These are phyloP conservation scores for Lumnitzera racemosa DNA, from an alignment of 345 rosid genomes.

Conservation along the genomic window DNA sequence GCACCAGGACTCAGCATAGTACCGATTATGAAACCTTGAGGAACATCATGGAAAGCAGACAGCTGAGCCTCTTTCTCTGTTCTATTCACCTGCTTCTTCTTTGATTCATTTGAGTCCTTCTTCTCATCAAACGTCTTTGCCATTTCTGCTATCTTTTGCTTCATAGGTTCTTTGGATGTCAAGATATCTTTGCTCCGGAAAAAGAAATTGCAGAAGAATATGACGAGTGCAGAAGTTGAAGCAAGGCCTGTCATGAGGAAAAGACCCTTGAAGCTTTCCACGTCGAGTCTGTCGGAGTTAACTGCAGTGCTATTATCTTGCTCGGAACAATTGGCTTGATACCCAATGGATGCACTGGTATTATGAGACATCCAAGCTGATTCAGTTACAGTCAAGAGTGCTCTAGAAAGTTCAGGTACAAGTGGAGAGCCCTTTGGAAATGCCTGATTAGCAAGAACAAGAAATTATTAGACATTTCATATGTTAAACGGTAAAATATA, in stretches of 20 bases:
- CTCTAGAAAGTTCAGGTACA: slow-evolving; percentile 30
- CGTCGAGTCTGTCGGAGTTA: slow-evolving; percentile 2
- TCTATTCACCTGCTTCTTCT: background rate
- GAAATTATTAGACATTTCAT: background rate
- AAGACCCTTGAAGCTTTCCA: slow-evolving; percentile 12
- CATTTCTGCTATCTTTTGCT: slow-evolving; percentile 4
- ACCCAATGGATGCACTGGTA: too few species aligned
- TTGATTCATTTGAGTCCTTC: slow-evolving; percentile 6
- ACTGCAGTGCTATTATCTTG: background rate
- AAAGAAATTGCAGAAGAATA: too few species aligned
- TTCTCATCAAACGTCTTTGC: slow-evolving; percentile 4
- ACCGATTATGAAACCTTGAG: slow-evolving; percentile 2
- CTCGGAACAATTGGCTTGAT: too few species aligned
- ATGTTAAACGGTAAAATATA: background rate
- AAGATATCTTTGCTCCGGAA: too few species aligned
- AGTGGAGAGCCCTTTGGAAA: slow-evolving; percentile 30
- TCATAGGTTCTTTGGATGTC: background rate
- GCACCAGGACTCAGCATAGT: background rate
- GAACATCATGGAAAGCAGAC: slow-evolving; percentile 1
- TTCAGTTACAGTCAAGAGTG: slow-evolving; percentile 35
- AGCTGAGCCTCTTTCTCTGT: background rate
- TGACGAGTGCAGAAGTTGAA: too few species aligned
- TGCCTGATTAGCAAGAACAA: slow-evolving; percentile 13
- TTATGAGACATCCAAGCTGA: too few species aligned
- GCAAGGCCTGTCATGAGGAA: slow-evolving; percentile 4